phyloP scores from a whole-genome alignment of 2,329 filamentous ascomycete genomes.

The Phaeosphaeria sp. region DNA sequence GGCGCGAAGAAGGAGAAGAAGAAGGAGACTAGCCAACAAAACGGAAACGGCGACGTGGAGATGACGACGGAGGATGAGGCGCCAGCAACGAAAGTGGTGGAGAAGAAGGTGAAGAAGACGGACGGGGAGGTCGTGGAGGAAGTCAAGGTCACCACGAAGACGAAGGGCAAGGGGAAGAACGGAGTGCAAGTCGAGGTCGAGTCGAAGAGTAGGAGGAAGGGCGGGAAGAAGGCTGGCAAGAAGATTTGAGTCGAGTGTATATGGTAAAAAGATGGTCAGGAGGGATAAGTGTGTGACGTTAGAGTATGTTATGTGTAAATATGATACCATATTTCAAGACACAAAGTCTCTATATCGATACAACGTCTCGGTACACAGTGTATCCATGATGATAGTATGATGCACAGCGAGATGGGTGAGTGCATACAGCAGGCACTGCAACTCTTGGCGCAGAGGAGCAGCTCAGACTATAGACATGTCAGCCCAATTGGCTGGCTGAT shows the following conservation, averaged over 20 bases:
- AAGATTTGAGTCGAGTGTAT: neutral
- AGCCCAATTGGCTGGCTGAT: neutral
- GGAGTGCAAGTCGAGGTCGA: neutral
- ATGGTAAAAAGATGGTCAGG: neutral
- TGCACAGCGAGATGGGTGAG: no score
- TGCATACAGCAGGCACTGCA: no score
- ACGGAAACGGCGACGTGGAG: neutral
- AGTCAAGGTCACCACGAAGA: neutral
- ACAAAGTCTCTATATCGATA: no score
- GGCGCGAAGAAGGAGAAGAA: slow-evolving; percentile 3
- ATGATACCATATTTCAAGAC: neutral
- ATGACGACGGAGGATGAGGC: neutral
- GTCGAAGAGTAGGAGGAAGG: neutral
- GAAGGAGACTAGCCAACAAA: neutral
- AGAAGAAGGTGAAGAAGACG: slow-evolving; percentile 17
- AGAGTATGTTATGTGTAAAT: neutral
- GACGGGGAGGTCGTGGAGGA: neutral
- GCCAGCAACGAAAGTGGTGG: slow-evolving; percentile 10
- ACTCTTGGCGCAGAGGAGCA: neutral
- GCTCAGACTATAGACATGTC: neutral
- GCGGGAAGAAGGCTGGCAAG: neutral
- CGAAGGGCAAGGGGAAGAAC: neutral
- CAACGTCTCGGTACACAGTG: no score
- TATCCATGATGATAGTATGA: no score
- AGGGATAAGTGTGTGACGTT: neutral